A percentile compares a stretch with the other conserved stretches of the same genome.
Conservation (phyloP, 805 yeast species). For the Myxozyma udenii region DNA sequence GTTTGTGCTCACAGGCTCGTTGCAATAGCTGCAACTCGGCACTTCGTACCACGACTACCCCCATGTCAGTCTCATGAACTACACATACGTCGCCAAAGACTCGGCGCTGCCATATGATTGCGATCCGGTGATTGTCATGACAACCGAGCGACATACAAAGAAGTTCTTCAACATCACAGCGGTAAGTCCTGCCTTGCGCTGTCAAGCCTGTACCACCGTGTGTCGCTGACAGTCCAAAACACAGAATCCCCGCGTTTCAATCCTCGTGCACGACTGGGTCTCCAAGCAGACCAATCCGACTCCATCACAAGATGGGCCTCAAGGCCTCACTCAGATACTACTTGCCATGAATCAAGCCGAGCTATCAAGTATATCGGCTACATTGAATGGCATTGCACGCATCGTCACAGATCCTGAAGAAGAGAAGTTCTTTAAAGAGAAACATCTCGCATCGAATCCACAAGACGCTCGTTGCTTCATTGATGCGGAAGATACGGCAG, state of each 20-base stretch:
- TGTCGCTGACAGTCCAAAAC: not conserved
- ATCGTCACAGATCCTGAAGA: slow-evolving; percentile 51
- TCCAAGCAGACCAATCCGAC: slow-evolving; percentile 40
- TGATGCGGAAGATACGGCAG: slow-evolving; percentile 58
- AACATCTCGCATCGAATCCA: slow-evolving; percentile 61
- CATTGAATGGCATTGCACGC: slow-evolving; percentile 68
- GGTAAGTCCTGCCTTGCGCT: slow-evolving; percentile 5
- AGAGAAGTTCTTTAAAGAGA: slow-evolving; percentile 57
- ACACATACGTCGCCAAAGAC: slow-evolving; percentile 54
- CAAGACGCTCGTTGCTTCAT: slow-evolving; percentile 65
- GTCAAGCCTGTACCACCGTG: not conserved
- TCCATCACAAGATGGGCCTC: slow-evolving; percentile 7
- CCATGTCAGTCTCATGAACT: slow-evolving; percentile 89
- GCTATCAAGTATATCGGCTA: slow-evolving; percentile 75
- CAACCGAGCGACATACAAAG: slow-evolving; percentile 68
- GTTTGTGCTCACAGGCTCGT: too few species aligned
- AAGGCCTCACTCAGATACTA: slow-evolving; percentile 55
- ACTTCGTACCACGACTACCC: slow-evolving; percentile 74
- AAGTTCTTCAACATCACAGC: slow-evolving; percentile 65
- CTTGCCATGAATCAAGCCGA: slow-evolving; percentile 77
- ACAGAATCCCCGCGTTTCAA: slow-evolving; percentile 71
- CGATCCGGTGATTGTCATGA: slow-evolving; percentile 58
- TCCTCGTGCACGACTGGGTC: slow-evolving; percentile 89
- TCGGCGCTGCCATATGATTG: slow-evolving; percentile 39
- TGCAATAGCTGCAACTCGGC: slow-evolving; percentile 72